These are phyloP conservation scores for Ashbya aceris DNA, from an alignment of 1,139 yeast genomes.

Conservation along the genomic window DNA sequence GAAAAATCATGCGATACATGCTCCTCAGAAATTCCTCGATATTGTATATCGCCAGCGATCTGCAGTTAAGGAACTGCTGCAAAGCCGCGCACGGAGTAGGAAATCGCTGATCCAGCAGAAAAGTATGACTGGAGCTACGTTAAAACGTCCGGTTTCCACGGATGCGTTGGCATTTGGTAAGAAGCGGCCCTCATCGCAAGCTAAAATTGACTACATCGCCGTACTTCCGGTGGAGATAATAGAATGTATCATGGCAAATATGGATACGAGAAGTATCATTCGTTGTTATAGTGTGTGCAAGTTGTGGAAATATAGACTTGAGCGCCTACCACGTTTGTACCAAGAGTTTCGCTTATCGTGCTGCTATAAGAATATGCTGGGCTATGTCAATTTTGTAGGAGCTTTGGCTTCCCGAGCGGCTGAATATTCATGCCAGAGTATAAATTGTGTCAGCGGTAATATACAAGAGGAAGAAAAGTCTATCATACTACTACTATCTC, in stretches of 20 bases:
- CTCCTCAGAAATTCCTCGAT: slow-evolving; percentile 18
- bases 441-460: slow-evolving; percentile 9
- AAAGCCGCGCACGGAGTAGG: too few relatives aligned
- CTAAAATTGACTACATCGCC: slow-evolving; percentile 16
- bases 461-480: slow-evolving; percentile 21
- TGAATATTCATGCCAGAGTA: not conserved
- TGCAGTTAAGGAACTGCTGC: not conserved
- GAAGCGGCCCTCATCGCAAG: not conserved
- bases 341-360: slow-evolving; percentile 12
- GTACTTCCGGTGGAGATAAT: slow-evolving; percentile 22
- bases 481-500: slow-evolving; percentile 10
- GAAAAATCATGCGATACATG: slow-evolving; percentile 15
- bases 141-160: too few relatives aligned
- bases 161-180: not conserved
- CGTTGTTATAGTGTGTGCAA: slow-evolving; percentile 15
- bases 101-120: too few relatives aligned
- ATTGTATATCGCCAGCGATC: slow-evolving; percentile 12
- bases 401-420: not conserved
- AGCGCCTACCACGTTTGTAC: slow-evolving; percentile 15
- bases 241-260: slow-evolving; percentile 13
- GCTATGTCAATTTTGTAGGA: slow-evolving; percentile 13
- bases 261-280: slow-evolving; percentile 16
- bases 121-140: too few relatives aligned
- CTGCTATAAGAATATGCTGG: slow-evolving; percentile 10
- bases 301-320: slow-evolving; percentile 18